Base-by-base conservation (phyloP, 805 yeast species). In the Yarrowia phangngaensis region DNA sequence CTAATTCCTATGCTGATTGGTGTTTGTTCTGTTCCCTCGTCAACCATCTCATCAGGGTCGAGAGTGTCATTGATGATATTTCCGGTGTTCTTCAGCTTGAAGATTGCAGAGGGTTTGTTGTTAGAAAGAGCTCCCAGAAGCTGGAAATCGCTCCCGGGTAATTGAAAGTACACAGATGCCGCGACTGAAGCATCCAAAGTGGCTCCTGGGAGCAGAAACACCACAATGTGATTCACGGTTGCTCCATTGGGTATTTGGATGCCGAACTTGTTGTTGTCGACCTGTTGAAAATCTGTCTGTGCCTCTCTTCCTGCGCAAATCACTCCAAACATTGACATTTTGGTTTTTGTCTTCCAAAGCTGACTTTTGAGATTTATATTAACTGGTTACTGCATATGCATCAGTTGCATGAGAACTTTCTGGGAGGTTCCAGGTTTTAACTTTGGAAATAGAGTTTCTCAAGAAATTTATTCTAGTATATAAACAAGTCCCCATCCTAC, bases 31-130 rank as follows among this genome's bases (percentile, higher is more conserved):
- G 62, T 58, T 13, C 55, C 64, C 53, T 66, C 74, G 35, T 71
- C 81, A 52, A 74, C 72, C 56, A 76, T 70, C 53, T 78, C 84
- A 34, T 79, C 83, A 4, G 73, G 59, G 36, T 79, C 83, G 6
- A 73, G 59, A 16, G 75, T 75, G 52, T 65, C 68, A 20, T 35
- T 47, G 4, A 47, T 53, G 15, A 38, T 43, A 12, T 48, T 50
- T 20, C 54, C 55, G 22, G 58, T 52, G 11, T 60, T 55, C 6
- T 62, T 85, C 52, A 90, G 75, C 60, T 82, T 83, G 70, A 84
- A 92, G 3, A 92, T 92, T 0, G 97, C 95, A 52, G 95, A 84
- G 27, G 94, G 97, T 62, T 90, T 92, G 27, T 65, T 67, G 13
- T 54, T 55, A 8, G 70, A 62, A 12, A 70, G 57, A 67, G 59